phyloP scores from a whole-genome alignment of 176 grass and related monocot genomes.

The Themeda triandra region DNA sequence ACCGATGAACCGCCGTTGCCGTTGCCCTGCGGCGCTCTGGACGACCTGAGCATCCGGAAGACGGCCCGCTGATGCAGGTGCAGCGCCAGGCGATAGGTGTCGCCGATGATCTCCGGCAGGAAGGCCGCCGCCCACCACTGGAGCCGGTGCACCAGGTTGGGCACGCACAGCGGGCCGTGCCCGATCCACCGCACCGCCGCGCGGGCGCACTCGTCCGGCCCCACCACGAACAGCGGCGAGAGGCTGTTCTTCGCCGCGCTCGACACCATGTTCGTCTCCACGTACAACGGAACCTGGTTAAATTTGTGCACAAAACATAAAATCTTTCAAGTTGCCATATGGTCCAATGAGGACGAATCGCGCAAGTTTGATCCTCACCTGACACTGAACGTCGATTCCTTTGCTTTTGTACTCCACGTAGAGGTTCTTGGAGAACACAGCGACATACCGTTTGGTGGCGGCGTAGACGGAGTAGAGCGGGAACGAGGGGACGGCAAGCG shows the following conservation, averaged over 20 bases:
- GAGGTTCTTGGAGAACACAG: background rate
- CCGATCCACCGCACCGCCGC: slow-evolving; percentile 4
- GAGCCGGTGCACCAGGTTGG: background rate
- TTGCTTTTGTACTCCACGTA: background rate
- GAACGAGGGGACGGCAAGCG: background rate
- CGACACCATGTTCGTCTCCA: background rate
- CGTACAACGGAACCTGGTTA: background rate
- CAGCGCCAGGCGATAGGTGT: background rate
- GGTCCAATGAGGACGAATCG: background rate
- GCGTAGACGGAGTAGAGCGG: background rate
- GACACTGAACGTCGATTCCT: background rate
- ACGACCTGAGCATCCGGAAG: background rate
- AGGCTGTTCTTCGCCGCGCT: background rate
- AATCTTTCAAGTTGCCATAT: background rate
- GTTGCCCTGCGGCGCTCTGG: background rate
- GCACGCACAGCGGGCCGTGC: background rate
- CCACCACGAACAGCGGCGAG: background rate
- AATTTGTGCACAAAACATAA: background rate
- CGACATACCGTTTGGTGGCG: background rate
- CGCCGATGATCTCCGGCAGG: background rate
- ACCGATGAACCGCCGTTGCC: background rate
- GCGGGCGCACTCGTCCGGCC: background rate
- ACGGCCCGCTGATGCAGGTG: background rate
- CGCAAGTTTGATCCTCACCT: background rate
- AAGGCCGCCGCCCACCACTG: background rate